Evolutionary conservation across 1,284 basidiomycete species (phyloP).

Genomic region (Meripilus lineatus): DNA sequence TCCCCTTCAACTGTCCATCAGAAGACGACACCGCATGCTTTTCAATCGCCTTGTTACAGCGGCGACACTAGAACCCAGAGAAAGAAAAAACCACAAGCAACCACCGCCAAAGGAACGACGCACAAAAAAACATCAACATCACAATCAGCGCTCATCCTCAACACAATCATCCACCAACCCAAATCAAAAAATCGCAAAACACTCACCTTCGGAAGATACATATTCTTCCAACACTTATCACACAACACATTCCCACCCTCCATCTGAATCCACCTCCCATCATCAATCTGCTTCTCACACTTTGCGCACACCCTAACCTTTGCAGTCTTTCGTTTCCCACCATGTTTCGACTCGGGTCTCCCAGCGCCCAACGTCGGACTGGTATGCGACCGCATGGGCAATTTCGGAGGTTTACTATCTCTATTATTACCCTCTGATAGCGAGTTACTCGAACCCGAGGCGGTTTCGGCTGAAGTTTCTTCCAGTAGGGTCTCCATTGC

Average conservation of each 20-base stretch:
- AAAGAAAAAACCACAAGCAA: slow-evolving; percentile 3
- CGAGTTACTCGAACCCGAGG: slow-evolving; percentile 20
- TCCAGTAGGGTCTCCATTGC: slow-evolving; percentile 49
- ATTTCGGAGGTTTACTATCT: slow-evolving; percentile 42
- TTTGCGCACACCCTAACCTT: slow-evolving; percentile 53
- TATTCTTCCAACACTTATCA: slow-evolving; percentile 88
- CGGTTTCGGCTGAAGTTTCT: slow-evolving; percentile 29
- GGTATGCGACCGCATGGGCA: slow-evolving; percentile 52
- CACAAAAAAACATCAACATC: too few relatives aligned
- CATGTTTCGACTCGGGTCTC: slow-evolving; percentile 21
- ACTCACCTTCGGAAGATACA: slow-evolving; percentile 84
- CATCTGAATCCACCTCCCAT: slow-evolving; percentile 75
- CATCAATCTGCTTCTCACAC: slow-evolving; percentile 66
- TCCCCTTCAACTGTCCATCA: slow-evolving; percentile 89
- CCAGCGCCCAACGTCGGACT: slow-evolving; percentile 36
- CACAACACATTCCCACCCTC: slow-evolving; percentile 77
- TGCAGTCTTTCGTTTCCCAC: slow-evolving; percentile 22
- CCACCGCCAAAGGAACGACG: too few relatives aligned
- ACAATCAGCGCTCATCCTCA: slow-evolving; percentile 9
- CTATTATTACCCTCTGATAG: slow-evolving; percentile 25
- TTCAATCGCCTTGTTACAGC: slow-evolving; percentile 81
- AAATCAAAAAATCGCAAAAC: slow-evolving; percentile 2
- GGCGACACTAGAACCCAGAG: slow-evolving; percentile 57
- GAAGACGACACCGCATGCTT: slow-evolving; percentile 86
- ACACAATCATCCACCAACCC: slow-evolving; percentile 3